Base-by-base conservation (phyloP, 805 yeast genomes). In the Teunomyces cretensis region DNA sequence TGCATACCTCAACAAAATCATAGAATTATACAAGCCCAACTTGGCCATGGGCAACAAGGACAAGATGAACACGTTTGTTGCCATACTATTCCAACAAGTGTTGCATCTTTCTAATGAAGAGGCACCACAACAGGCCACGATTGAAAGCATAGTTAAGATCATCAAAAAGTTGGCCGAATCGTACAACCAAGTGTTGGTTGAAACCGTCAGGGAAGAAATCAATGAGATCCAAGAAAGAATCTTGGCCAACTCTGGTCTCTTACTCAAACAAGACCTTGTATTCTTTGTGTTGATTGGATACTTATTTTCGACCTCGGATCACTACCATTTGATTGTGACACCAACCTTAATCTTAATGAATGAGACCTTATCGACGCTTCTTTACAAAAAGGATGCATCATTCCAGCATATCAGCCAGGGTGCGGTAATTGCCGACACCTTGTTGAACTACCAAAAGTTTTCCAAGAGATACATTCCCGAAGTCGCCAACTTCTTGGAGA, bases 291-390 rank as follows among this genome's bases (percentile, higher is more conserved):
- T 89, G 4, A 74, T 91, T 46, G 97, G 97, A 6, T 72, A 76
- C 43, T 61, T 90, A 4, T 94, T 86, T 60, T 91, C 99, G 0
- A 89, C 97, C 0, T 94, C 99, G 0, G 99, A 94, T 71, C 91
- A 89, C 60, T 92, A 87, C 66, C 99, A 94, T 71, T 74, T 90
- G 47, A 86, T 94, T 9, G 91, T 84, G 4, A 91, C 97, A 0
- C 96, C 97, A 3, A 77, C 92, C 1, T 69, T 80, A 26, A 77
- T 94, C 28, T 66, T 88, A 32, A 80, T 89, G 72, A 79, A 84
- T 40, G 92, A 88, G 62, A 71, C 80, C 11, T 67, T 92, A 44
- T 54, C 64, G 5, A 49, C 45, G 6, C 54, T 65, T 19, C 52
- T 55, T 14, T 52, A 55, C 39, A 81, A 83, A 43, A 57, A 60